These are phyloP conservation scores for Abortiporus biennis DNA, from an alignment of 1,284 basidiomycete genomes.

Conservation along the genomic window DNA sequence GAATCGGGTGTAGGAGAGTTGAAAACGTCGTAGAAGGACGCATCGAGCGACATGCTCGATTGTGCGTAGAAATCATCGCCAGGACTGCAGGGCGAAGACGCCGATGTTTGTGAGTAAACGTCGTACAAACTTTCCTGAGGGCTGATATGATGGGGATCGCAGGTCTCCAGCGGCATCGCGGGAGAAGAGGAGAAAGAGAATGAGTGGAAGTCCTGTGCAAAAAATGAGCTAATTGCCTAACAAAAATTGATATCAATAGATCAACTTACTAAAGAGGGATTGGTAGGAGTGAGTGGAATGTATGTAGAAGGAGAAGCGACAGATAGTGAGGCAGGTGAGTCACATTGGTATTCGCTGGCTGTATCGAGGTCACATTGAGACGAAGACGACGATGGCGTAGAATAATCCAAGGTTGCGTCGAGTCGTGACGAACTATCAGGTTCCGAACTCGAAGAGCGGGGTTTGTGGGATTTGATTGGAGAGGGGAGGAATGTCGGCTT, in stretches of 20 bases:
- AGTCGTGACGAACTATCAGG: slow-evolving; percentile 15
- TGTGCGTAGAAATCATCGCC: slow-evolving; percentile 13
- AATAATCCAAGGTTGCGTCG: slow-evolving; percentile 4
- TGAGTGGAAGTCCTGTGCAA: slow-evolving; percentile 27
- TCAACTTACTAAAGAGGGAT: slow-evolving; percentile 45
- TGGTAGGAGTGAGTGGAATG: slow-evolving; percentile 27
- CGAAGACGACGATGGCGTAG: slow-evolving; percentile 9
- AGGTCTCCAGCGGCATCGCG: slow-evolving; percentile 19
- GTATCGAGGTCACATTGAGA: slow-evolving; percentile 10
- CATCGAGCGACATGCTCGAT: slow-evolving; percentile 19
- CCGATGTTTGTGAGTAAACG: slow-evolving; percentile 13
- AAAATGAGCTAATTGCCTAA: slow-evolving; percentile 13
- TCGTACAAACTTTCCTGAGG: slow-evolving; percentile 14
- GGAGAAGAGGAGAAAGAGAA: slow-evolving; percentile 39
- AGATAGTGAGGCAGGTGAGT: background rate
- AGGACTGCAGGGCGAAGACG: slow-evolving; percentile 11
- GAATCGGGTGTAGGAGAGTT: slow-evolving; percentile 12
- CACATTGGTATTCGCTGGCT: background rate
- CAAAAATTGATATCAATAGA: slow-evolving; percentile 6
- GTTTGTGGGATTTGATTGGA: slow-evolving; percentile 13
- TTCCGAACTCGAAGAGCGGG: slow-evolving; percentile 29
- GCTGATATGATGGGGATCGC: slow-evolving; percentile 23
- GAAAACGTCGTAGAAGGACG: slow-evolving; percentile 21
- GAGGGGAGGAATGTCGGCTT: slow-evolving; percentile 20
- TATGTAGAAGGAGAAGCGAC: slow-evolving; percentile 14